Evolutionary conservation across 371 early-diverging fungal genomes (phyloP), one percentile per base, ranked within the genome.

Genomic region (Rhizopus sp.): DNA sequence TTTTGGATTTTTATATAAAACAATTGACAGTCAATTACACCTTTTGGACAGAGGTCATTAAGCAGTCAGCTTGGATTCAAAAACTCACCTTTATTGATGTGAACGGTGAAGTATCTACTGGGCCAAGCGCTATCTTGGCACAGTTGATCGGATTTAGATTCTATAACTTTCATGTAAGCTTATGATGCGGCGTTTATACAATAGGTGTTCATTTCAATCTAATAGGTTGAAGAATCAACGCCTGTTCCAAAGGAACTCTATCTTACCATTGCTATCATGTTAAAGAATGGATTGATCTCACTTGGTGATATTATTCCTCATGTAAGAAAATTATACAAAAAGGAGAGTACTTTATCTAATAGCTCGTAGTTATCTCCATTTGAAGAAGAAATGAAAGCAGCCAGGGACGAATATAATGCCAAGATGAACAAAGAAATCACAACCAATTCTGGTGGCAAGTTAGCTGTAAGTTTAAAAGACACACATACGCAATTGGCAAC

Each of bases 91-190:
- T 48, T 31, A n/a, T 34, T 4, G 64, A 72, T 35, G 31, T 45
- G 12, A 41, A 46, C 32, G 65, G 47, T 54, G 57, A 52, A 39
- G 57, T 7, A 12, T 34, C 29, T 29, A 55, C 53, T 15, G 77
- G 55, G 12, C 56, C 61, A 2, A 69, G 68, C 33, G 57, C 67
- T 4, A 70, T 75, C 1, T 76, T 88, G 46, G 93, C 87, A 0
- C 91, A 93, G 56, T 65, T 94, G n/a, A 72, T 95, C n/a, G 95
- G 93, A 3, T 93, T 93, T 81, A 89, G 91, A 68, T 87, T 91
- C 46, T 75, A 81, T 44, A 83, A 82, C 58, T 87, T 89, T 62
- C 84, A 85, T 53, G 68, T 67, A 66, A 62, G 16, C 16, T 16
- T 40, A 3, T 31, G 48, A 30, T 10, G 42, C 7, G 33, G 31